Conservation (phyloP, 345 rosid genomes). For the Gossypium raimondii region DNA sequence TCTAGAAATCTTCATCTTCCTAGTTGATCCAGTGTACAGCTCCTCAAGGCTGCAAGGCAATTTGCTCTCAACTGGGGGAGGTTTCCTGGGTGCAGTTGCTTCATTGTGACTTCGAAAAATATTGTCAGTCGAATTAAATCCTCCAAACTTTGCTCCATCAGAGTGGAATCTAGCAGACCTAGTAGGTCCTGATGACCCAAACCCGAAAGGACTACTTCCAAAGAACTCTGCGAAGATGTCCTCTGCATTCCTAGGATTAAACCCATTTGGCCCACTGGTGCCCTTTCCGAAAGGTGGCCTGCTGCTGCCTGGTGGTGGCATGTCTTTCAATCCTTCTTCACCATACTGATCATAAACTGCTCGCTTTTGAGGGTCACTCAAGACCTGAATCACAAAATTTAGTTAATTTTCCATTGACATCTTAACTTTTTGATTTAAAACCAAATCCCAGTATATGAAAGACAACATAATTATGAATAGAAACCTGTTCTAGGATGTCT, state of each 20-base stretch:
- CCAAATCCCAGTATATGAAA: neutral
- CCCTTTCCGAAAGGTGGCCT: slow-evolving; percentile 33
- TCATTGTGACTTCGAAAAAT: slow-evolving; percentile 65
- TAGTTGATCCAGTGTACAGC: slow-evolving; percentile 76
- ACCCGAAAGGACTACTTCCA: slow-evolving; percentile 82
- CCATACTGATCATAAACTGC: slow-evolving; percentile 79
- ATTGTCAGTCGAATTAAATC: slow-evolving; percentile 47
- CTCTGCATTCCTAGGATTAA: slow-evolving; percentile 92
- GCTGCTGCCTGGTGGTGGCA: slow-evolving; percentile 55
- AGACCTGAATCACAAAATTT: slow-evolving; percentile 43
- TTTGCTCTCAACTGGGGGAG: slow-evolving; percentile 88
- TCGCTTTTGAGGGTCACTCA: slow-evolving; percentile 86
- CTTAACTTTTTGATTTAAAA: neutral
- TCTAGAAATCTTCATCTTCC: slow-evolving; percentile 98
- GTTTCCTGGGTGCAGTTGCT: slow-evolving; percentile 53
- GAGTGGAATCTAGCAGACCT: slow-evolving; percentile 72
- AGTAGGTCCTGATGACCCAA: slow-evolving; percentile 67
- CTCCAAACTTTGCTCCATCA: slow-evolving; percentile 66
- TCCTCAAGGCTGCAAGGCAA: slow-evolving; percentile 93
- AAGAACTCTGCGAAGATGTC: slow-evolving; percentile 95
- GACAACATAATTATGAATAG: neutral
- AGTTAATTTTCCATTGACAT: neutral
- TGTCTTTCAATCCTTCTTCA: slow-evolving; percentile 87
- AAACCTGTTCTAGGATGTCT: neutral
- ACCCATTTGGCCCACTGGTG: slow-evolving; percentile 43